Evolutionary conservation across 2,329 filamentous ascomycete species (phyloP), one percentile per base, ranked within the genome.

Genomic region (Septoria linicola): DNA sequence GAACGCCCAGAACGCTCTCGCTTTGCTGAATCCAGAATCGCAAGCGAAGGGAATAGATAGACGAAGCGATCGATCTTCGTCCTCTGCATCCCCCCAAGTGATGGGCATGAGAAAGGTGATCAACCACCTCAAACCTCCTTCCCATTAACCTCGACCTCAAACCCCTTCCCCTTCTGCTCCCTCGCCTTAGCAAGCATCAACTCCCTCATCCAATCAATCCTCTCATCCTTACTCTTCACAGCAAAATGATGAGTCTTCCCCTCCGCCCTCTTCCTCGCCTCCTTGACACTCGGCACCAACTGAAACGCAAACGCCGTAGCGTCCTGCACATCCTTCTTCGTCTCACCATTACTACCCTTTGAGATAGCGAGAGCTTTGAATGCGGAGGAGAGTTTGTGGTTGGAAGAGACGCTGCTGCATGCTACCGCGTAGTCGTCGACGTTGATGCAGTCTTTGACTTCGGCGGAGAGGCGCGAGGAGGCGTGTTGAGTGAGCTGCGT

Each of bases 131-230:
- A 55, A 13, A 44, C 39, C 39, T 58, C 45, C 35, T 60, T 62
- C 13, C 88, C 88, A 66, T 92, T 92, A 58, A 91, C 82, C 66
- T 83, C 87, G 62, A 93, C 82, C 72, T 91, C 87, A 62, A 87
- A 92, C 14, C 89, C 89, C 62, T 89, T 84, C 40, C 82, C 84
- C 79, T 91, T 93, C 72, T 89, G 86, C 76, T 85, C 88, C 67
- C 89, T 75, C 14, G 89, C 89, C 75, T 93, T 93, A 47, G 89
- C 89, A 39, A 95, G 81, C 89, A 95, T 95, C 55, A 95, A 75
- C 78, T 95, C 89, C 48, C 89, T 80, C 89, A 95, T 95, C 93
- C 93, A 99, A 69, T 96, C 92, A 64, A 97, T 96, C 55, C 92
- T 81, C 68, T 96, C 88, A 66, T 96, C 89, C 11, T 90, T 81